These are phyloP conservation scores for Emmonsia crescens DNA, from an alignment of 2,329 filamentous ascomycete genomes.

Conservation along the genomic window DNA sequence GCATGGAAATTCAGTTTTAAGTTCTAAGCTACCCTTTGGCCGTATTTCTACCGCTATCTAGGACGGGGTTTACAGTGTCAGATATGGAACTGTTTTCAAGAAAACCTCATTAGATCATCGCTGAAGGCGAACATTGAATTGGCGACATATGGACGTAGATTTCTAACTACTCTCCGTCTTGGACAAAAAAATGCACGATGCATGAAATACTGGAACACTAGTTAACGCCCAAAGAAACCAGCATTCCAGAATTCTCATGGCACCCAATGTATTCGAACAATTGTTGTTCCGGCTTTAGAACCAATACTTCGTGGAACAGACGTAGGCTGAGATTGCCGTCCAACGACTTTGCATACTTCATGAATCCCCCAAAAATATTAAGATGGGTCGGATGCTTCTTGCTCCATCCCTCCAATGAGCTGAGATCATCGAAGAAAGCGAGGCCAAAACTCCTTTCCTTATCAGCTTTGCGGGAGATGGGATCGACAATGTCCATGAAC, in stretches of 20 bases:
- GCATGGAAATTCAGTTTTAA: too few relatives aligned
- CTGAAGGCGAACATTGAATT: not conserved
- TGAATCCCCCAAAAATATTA: constrained; percentile 33
- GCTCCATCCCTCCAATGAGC: constrained; percentile 31
- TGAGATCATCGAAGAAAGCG: constrained; percentile 34
- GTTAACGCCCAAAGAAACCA: constrained; percentile 6
- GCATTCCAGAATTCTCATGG: constrained; percentile 28
- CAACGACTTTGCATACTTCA: constrained; percentile 30
- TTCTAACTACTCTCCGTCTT: not conserved
- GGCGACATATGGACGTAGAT: not conserved
- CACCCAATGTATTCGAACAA: constrained; percentile 35
- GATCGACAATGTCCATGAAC: constrained; percentile 35
- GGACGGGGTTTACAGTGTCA: not conserved
- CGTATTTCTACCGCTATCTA: not conserved
- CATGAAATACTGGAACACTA: not conserved
- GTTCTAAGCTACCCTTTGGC: too few relatives aligned
- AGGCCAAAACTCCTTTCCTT: constrained; percentile 33
- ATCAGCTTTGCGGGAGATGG: constrained; percentile 11
- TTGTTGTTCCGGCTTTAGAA: constrained; percentile 31
- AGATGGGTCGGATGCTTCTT: constrained; percentile 32
- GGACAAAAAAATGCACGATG: not conserved
- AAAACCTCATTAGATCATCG: not conserved
- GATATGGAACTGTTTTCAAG: not conserved
- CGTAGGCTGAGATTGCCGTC: constrained; percentile 26
- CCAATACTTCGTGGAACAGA: constrained; percentile 34